Percentiles rank a stretch among this genome's conserved stretches.
These are phyloP conservation scores for Eurotiales sp. DNA, from an alignment of 2,329 filamentous ascomycete species.

Conservation along the genomic window DNA sequence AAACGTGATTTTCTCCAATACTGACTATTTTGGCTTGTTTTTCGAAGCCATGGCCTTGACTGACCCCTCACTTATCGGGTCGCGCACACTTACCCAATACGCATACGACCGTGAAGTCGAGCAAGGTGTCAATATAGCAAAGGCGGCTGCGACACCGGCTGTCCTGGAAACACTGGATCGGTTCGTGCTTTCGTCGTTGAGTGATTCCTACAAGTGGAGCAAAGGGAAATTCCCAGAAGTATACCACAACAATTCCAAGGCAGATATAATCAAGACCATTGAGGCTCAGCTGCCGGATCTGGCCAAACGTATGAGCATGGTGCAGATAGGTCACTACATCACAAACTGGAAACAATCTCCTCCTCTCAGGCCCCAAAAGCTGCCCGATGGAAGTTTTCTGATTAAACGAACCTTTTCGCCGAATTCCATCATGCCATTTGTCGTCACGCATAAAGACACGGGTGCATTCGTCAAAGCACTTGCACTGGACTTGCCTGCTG, in stretches of 20 bases:
- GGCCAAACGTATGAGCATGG: constrained; percentile 2
- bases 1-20: constrained; percentile 51
- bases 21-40: constrained; percentile 44
- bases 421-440: not conserved
- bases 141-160: constrained; percentile 41
- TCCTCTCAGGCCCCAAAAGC: constrained; percentile 1
- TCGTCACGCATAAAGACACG: constrained; percentile 1
- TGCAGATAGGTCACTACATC: constrained; percentile 1
- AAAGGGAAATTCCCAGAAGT: constrained; percentile 41
- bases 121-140: constrained; percentile 49
- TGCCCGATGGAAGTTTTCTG: not conserved
- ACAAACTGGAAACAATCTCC: constrained; percentile 4
- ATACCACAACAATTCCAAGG: constrained; percentile 46
- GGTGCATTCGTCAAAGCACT: constrained; percentile 2
- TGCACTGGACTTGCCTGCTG: not conserved
- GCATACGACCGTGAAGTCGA: constrained; percentile 7
- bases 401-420: not conserved
- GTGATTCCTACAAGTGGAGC: constrained; percentile 45
- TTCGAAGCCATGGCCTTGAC: not conserved
- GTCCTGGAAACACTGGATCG: constrained; percentile 34
- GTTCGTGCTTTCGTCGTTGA: constrained; percentile 49
- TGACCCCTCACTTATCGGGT: not conserved
- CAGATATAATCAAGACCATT: constrained; percentile 44
- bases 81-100: not conserved
- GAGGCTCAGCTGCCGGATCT: constrained; percentile 37